Evolutionary conservation across 805 yeast genomes (phyloP), one percentile per base, ranked within the genome.

Genomic region (Debaryomyces hansenii): DNA sequence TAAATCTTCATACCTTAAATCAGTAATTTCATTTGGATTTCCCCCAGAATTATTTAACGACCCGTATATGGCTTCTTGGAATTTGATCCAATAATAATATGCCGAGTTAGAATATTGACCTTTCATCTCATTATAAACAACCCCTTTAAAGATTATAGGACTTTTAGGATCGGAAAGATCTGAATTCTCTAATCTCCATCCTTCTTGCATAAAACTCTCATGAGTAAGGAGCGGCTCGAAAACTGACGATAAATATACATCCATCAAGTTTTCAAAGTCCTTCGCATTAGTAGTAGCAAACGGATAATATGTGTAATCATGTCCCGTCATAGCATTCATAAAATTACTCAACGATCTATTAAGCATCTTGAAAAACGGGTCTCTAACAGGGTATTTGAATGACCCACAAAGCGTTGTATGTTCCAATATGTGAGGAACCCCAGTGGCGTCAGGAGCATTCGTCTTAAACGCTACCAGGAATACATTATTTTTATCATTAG

Each of bases 241-340:
- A 0, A 92, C 92, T 5, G 96, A 83, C 55, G 91, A 96, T 40
- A 91, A 71, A 62, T 94, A 94, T 5, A 94, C 96, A 48, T 82
- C 85, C 80, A 90, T 83, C 60, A 94, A 75, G 59, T 94, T 94
- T 28, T 77, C 77, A 63, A 78, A 94, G 63, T 94, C 99, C 45
- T 79, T 80, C 37, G 67, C 63, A 65, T 94, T 94, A 9, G 98
- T 92, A 2, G 99, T 94, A 24, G 98, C 87, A 72, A 94, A 94
- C 4, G 99, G 99, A 58, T 87, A 94, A 65, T 83, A 91, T 0
- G 99, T 94, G 61, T 90, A 91, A 66, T 94, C 98, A 56, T 87
- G 91, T 18, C 96, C 99, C 0, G 99, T 94, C 97, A 94, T 89
- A 7, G 99, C 99, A 63, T 94, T 94, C 99, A 94, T 94, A 67